A percentile compares a stretch with the other conserved stretches of the same genome.
These are phyloP conservation scores for Raphanus hybrid DNA, from an alignment of 441 rosid species.

Conservation along the genomic window DNA sequence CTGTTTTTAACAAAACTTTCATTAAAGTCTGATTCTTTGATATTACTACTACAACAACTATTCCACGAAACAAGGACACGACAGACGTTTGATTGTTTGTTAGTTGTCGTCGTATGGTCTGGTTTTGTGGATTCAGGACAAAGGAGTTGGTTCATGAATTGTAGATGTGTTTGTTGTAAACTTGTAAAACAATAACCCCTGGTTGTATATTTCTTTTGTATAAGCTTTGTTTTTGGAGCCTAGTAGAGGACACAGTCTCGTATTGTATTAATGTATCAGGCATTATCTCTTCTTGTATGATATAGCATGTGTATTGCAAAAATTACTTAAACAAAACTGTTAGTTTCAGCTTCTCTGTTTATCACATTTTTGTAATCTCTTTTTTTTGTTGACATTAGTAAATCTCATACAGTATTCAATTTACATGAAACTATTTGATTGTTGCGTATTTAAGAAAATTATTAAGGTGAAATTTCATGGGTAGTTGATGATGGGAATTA, in stretches of 20 bases:
- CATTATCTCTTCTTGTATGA: not conserved
- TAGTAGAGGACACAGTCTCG: slow-evolving; percentile 2
- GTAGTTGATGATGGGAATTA: slow-evolving; percentile 3
- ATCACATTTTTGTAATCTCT: no score
- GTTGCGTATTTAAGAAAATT: not conserved
- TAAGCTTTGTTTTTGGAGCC: slow-evolving; percentile 21
- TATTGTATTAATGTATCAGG: not conserved
- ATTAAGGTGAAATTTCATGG: not conserved
- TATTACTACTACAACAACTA: slow-evolving; percentile 5
- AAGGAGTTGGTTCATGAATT: slow-evolving; percentile 31
- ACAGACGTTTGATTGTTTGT: not conserved
- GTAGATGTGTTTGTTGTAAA: slow-evolving; percentile 34
- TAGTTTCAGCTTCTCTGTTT: not conserved
- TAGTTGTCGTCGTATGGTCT: not conserved
- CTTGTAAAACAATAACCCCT: slow-evolving; percentile 36
- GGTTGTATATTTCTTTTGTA: slow-evolving; percentile 29
- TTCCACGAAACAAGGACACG: slow-evolving; percentile 31
- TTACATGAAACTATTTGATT: not conserved
- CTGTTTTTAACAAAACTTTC: slow-evolving; percentile 29
- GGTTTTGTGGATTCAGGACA: slow-evolving; percentile 30
- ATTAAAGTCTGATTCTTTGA: slow-evolving; percentile 38
- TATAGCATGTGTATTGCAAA: not conserved
- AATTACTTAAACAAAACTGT: not conserved
- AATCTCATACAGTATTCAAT: no score
- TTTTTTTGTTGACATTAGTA: no score